Conservation (phyloP, 441 rosid genomes). For the Lepidium campestre region DNA sequence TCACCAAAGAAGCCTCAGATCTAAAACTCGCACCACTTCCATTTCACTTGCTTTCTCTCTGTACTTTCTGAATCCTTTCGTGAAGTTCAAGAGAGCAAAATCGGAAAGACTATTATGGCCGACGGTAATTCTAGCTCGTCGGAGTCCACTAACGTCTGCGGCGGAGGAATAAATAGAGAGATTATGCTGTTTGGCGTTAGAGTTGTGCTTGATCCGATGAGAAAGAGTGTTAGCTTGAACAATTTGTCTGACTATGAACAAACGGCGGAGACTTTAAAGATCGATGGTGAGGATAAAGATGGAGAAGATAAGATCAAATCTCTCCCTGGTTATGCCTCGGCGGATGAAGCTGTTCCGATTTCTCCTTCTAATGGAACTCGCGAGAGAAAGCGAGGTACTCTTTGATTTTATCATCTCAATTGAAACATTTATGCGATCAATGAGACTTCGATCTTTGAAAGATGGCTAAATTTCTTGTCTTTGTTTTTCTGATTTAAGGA, state of each 20-base stretch:
- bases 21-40: constrained; percentile 14
- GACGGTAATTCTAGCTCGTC: constrained; percentile 23
- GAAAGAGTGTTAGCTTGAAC: constrained; percentile 89
- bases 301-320: constrained; percentile 27
- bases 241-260: constrained; percentile 75
- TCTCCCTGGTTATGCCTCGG: constrained; percentile 61
- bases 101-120: constrained; percentile 10
- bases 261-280: constrained; percentile 24
- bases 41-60: constrained; percentile 13
- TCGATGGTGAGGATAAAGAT: constrained; percentile 6
- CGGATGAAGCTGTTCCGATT: constrained; percentile 61
- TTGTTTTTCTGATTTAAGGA: constrained; percentile 32
- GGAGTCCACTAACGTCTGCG: constrained; percentile 2
- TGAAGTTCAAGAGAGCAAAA: constrained; percentile 5
- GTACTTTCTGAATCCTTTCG: not conserved
- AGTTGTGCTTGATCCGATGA: constrained; percentile 84
- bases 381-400: constrained; percentile 79
- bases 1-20: not conserved
- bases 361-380: constrained; percentile 40
- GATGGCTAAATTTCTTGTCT: not conserved
- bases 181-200: constrained; percentile 87
- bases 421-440: not conserved
- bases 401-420: not conserved
- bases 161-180: constrained; percentile 33
- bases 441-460: not conserved